These are phyloP conservation scores for Colletotrichum sublineola DNA, from an alignment of 2,329 filamentous ascomycete genomes.

Conservation along the genomic window DNA sequence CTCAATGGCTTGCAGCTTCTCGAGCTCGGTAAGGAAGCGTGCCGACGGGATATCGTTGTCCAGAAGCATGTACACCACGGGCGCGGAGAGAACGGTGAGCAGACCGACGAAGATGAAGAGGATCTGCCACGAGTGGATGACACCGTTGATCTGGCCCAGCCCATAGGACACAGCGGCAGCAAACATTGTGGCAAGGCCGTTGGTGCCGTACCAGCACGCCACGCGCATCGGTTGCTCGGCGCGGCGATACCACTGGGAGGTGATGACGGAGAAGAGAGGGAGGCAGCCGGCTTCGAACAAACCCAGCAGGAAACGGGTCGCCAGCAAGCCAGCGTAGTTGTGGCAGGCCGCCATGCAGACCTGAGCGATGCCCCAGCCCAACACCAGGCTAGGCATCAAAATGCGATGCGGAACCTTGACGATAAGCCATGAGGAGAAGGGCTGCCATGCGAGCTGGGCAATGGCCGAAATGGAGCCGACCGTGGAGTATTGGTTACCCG, in stretches of 20 bases:
- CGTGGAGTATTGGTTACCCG: conserved; percentile 68
- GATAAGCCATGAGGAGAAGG: conserved; percentile 70
- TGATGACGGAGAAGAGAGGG: conserved; percentile 62
- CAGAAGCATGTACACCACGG: conserved; percentile 70
- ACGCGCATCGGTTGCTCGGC: conserved; percentile 73
- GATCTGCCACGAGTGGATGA: conserved; percentile 56
- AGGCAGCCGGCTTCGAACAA: conserved; percentile 50
- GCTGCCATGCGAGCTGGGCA: conserved; percentile 72
- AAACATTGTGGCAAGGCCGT: conserved; percentile 68
- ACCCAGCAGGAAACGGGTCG: conserved; percentile 45
- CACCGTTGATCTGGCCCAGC: conserved; percentile 63
- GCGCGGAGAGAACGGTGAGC: conserved; percentile 69
- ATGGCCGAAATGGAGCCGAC: conserved; percentile 70
- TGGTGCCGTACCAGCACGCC: conserved; percentile 76
- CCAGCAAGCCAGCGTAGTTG: conserved; percentile 43
- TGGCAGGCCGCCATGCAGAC: conserved; percentile 48
- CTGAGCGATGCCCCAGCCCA: conserved; percentile 61
- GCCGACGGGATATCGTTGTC: conserved; percentile 70
- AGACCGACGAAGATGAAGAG: conserved; percentile 74
- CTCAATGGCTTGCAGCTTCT: conserved; percentile 77
- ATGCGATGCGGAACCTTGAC: conserved; percentile 72
- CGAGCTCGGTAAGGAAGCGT: conserved; percentile 71
- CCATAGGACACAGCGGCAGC: conserved; percentile 70
- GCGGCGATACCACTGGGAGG: conserved; percentile 61
- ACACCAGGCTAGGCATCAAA: conserved; percentile 65